Evolutionary conservation across 768 basidiomycete genomes (phyloP).

Genomic region (Tremella mesenterica): DNA sequence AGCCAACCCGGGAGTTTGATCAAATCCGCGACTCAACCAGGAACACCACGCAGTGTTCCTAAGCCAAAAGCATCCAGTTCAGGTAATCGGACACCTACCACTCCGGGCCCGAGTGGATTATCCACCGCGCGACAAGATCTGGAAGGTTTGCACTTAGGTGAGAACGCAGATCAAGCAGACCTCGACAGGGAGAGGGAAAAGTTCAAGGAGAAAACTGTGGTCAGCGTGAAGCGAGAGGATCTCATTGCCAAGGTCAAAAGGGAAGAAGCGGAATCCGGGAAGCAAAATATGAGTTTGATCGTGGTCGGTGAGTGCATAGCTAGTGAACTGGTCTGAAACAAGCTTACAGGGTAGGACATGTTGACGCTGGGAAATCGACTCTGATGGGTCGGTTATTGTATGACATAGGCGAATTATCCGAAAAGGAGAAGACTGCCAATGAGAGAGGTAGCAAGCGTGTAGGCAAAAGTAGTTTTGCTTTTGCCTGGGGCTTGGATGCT

Average conservation of each 20-base stretch:
- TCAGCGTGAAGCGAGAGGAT: constrained; percentile 66
- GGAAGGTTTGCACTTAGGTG: constrained; percentile 59
- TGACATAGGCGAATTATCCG: constrained; percentile 78
- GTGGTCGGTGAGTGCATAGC: constrained; percentile 63
- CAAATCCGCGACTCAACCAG: constrained; percentile 14
- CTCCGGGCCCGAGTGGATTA: constrained; percentile 33
- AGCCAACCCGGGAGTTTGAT: neutral
- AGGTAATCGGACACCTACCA: constrained; percentile 12
- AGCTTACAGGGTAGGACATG: constrained; percentile 60
- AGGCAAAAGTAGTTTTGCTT: constrained; percentile 91
- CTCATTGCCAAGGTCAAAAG: constrained; percentile 68
- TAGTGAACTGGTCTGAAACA: neutral
- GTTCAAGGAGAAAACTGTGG: constrained; percentile 50
- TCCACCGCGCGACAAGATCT: constrained; percentile 61
- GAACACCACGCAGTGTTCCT: constrained; percentile 15
- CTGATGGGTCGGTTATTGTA: constrained; percentile 91
- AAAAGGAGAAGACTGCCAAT: constrained; percentile 72
- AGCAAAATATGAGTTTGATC: constrained; percentile 71
- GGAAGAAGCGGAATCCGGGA: constrained; percentile 49
- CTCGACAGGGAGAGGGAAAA: constrained; percentile 31
- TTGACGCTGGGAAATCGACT: constrained; percentile 97
- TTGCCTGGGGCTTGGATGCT: constrained; percentile 96
- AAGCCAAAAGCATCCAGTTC: constrained; percentile 16
- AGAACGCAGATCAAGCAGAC: constrained; percentile 47
- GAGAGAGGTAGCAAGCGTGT: constrained; percentile 80